Base-by-base conservation (phyloP, 768 basidiomycete species). In the Podaxis carcinomalis region DNA sequence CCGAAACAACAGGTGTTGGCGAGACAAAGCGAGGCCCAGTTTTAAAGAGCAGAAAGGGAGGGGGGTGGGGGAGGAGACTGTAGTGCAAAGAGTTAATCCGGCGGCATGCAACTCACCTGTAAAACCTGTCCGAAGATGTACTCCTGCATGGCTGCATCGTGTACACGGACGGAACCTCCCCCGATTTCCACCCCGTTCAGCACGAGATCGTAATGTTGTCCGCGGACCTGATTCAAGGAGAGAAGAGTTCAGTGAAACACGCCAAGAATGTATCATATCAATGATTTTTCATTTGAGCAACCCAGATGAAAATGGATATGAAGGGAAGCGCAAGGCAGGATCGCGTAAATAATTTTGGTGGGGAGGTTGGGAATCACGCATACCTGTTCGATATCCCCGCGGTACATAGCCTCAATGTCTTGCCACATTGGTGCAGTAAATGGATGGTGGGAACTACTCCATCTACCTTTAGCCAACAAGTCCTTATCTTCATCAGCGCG, bases 391-490 rank as follows among this genome's bases (percentile, higher is more conserved):
- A 89, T 75, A 66, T 85, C 78, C 39, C 92, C 93, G 44, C 76
- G 76, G 68, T 89, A 88, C 75, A 98, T 78, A 39, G 84, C 82
- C 50, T 85, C 79, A 25, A 96, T 80, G 72, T 98, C 95, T 72
- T 96, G 84, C 80, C 80, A 90, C 86, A 95, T 91, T 21, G 95
- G 95, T 7, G 95, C 95, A 11, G 95, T 98, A 74, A 98, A 98
- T 2, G 95, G 95, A 73, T 98, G 95, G 68, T 98, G 95, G 2
- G 92, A 87, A 64, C 90, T 91, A 65, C 91, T 90, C 92, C 93
- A 96, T 68, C 94, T 81, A 32, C 95, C 95, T 59, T 86, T 82
- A 3, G 93, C 90, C 32, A 94, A 74, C 69, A 88, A 84, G 39
- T 91, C 87, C 75, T 97, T 97, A 77, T 97, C 95, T 58, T 81